Evolutionary conservation across 2,329 filamentous ascomycete species (phyloP).

Genomic region (Didymella exigua): DNA sequence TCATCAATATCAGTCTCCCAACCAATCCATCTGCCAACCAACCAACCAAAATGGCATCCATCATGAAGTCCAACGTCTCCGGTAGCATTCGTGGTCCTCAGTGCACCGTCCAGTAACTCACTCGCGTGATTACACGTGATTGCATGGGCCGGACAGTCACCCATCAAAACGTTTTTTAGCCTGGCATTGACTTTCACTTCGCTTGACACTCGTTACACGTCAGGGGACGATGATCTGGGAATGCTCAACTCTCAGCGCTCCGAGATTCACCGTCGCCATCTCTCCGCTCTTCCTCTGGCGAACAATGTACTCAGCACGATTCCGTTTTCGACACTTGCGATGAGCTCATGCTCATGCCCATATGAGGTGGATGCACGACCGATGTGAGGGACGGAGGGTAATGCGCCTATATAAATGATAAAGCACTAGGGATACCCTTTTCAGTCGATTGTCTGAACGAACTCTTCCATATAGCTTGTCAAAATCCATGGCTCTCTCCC

Average conservation of each 20-base stretch:
- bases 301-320: neutral
- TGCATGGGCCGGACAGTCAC: neutral
- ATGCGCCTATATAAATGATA: neutral
- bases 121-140: neutral
- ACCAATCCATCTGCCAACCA: conserved; percentile 1
- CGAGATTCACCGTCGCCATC: neutral
- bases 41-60: conserved; percentile 4
- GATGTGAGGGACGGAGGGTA: neutral
- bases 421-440: neutral
- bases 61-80: neutral
- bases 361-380: neutral
- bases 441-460: neutral
- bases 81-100: neutral
- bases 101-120: conserved; percentile 9
- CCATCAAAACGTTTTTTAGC: neutral
- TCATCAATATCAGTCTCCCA: conserved; percentile 18
- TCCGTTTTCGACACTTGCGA: neutral
- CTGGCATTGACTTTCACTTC: conserved; percentile 9
- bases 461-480: neutral
- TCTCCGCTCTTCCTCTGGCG: neutral
- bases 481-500: neutral
- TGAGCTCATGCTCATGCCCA: neutral
- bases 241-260: neutral
- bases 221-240: neutral
- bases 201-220: neutral